phyloP scores from a whole-genome alignment of 1,284 basidiomycete genomes.

The Cryptococcus sp. region DNA sequence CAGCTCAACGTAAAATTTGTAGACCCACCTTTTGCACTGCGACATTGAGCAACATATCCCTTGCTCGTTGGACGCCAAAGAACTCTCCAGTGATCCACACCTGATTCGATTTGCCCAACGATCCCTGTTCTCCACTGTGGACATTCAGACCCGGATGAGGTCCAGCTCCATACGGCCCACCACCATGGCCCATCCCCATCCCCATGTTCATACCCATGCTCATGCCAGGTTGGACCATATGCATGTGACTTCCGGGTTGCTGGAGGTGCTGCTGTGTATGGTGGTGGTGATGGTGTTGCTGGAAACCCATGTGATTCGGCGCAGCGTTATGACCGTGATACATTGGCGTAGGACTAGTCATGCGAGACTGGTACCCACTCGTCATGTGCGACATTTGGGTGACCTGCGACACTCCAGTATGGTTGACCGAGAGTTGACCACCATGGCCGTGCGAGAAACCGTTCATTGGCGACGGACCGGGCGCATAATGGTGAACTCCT shows the following conservation, averaged over 20 bases:
- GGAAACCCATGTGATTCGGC: constrained; percentile 9
- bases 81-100: constrained; percentile 98
- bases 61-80: constrained; percentile 88
- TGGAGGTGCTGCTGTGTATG: constrained; percentile 15
- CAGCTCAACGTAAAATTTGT: not conserved
- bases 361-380: constrained; percentile 12
- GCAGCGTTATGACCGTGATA: not conserved
- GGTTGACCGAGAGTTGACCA: constrained; percentile 31
- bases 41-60: constrained; percentile 89
- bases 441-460: constrained; percentile 14
- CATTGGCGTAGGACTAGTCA: constrained; percentile 20
- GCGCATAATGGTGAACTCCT: constrained; percentile 25
- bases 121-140: constrained; percentile 51
- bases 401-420: constrained; percentile 26
- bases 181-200: constrained; percentile 11
- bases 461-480: constrained; percentile 7
- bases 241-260: constrained; percentile 30
- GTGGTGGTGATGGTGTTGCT: constrained; percentile 5
- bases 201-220: constrained; percentile 2
- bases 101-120: constrained; percentile 53
- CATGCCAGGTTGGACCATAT: constrained; percentile 22
- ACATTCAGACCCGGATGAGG: constrained; percentile 37
- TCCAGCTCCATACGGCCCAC: constrained; percentile 31
- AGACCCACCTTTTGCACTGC: constrained; percentile 69
- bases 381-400: constrained; percentile 7